phyloP scores from a whole-genome alignment of 495 filamentous ascomycete species.

The Rhypophila decipiens region DNA sequence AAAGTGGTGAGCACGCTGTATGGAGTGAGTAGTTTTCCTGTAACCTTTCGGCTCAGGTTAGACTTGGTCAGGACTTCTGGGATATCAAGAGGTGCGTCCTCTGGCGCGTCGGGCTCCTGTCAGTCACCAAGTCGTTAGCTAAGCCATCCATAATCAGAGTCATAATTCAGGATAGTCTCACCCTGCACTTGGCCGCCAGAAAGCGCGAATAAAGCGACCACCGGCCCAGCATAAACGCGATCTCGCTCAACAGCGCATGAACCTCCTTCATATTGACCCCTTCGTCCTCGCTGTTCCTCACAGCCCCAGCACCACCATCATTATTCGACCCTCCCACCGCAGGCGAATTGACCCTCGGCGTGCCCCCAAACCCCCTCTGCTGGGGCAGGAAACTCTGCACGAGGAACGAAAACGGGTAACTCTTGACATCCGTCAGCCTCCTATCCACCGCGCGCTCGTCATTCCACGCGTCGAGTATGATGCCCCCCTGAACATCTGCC shows the following conservation, averaged over 20 bases:
- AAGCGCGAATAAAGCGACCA: conserved; percentile 94
- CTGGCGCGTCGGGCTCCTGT: conserved; percentile 37
- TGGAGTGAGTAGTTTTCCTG: conserved; percentile 61
- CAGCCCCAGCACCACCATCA: conserved; percentile 44
- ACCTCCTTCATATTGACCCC: conserved; percentile 93
- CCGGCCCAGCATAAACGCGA: conserved; percentile 80
- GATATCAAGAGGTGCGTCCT: conserved; percentile 44
- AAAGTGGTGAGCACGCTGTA: conserved; percentile 89
- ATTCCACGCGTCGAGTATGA: conserved; percentile 89
- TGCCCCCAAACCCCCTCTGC: conserved; percentile 48
- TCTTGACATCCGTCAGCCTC: conserved; percentile 87
- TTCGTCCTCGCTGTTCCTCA: conserved; percentile 68
- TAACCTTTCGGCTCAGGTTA: conserved; percentile 66
- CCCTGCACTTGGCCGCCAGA: conserved; percentile 73
- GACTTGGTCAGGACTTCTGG: conserved; percentile 71
- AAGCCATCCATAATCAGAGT: conserved; percentile 4
- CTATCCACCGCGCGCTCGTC: conserved; percentile 81
- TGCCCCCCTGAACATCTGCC: conserved; percentile 95
- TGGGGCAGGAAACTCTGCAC: conserved; percentile 86
- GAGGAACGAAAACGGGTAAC: conserved; percentile 93
- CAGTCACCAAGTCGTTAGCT: conserved; percentile 14
- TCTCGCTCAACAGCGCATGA: conserved; percentile 77
- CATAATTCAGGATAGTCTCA: conserved; percentile 33
- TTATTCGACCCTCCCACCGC: conserved; percentile 50
- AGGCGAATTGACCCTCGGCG: conserved; percentile 55